Evolutionary conservation across 106 monocot genomes (phyloP), one percentile per base, ranked within the genome.

Genomic region (Phalaenopsis equestris): DNA sequence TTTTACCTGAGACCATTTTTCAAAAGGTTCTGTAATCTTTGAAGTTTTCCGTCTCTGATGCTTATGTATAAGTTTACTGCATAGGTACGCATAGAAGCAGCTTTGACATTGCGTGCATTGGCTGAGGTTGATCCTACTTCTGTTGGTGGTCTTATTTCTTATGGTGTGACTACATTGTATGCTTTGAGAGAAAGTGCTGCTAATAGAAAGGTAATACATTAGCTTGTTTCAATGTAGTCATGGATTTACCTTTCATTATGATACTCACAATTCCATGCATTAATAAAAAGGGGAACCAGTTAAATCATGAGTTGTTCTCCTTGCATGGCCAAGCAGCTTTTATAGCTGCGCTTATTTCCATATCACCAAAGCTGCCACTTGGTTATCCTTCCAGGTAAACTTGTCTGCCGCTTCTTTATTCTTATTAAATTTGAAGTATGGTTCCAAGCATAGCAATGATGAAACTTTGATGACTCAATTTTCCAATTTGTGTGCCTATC

Each of bases 61-160:
- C 46, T 68, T 80, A 48, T 49, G 58, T 49, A 18, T 82, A 64
- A 14, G 65, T 73, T 83, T 82, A 24, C 77, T 84, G 14, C 46
- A 3, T 79, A 99, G 98, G 94, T 99, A 46, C 87, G 99, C 12
- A 82, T 91, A 18, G 99, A 99, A 89, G 99, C 99, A 80, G 94
- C 99, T 72, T 87, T 99, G 80, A 91, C 88, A 67, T 68, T 99
- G 73, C 94, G 95, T 83, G 81, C 88, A 49, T 86, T 99, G 75
- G 94, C 95, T 45, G 93, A 99, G 79, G 92, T 99, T 86, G 99
- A 99, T 90, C 94, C 99, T 73, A 90, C 91, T 86, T 99, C 95
- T 88, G 99, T 99, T 56, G 99, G 93, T 75, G 99, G 99, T 61
- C 85, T 99, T 67, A 90, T 99, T 83, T 93, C 99, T 47, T 99